Base-by-base conservation (phyloP, 805 yeast species). In the Lachancea sp. region DNA sequence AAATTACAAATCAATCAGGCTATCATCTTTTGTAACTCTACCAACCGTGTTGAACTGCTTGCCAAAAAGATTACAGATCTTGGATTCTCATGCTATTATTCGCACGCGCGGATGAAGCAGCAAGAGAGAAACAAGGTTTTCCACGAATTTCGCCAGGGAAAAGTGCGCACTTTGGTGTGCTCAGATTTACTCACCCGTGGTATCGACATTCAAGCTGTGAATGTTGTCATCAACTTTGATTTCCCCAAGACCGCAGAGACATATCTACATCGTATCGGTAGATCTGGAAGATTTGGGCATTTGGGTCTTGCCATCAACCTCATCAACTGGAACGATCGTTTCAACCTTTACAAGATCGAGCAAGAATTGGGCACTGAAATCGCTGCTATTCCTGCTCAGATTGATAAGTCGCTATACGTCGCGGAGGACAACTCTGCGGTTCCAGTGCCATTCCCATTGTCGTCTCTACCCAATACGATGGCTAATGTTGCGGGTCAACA, bases 241-340 rank as follows among this genome's bases (percentile, higher is more conserved):
- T 93, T 93, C 83, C 99, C 99, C 50, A 91, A 91, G 67, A 88
- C 84, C 44, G 97, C 98, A 7, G 99, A 93, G 68, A 93, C 98
- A 34, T 93, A 93, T 65, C 77, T 93, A 57, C 99, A 93, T 72
- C 85, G 98, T 77, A 93, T 91, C 57, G 98, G 98, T 76, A 88
- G 99, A 74, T 89, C 97, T 7, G 98, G 99, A 56, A 86, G 99
- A 75, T 93, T 87, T 61, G 99, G 99, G 54, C 99, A 93, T 66
- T 79, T 90, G 62, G 99, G 99, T 75, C 77, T 93, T 63, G 99
- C 99, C 27, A 89, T 93, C 62, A 93, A 93, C 70, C 78, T 93
- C 59, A 88, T 93, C 72, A 87, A 90, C 66, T 91, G 97, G 96
- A 82, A 89, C 60, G 99, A 93, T 66, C 80, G 98, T 63, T 89